phyloP scores from a whole-genome alignment of 2,329 filamentous ascomycete species.

The Eutypella sp. region DNA sequence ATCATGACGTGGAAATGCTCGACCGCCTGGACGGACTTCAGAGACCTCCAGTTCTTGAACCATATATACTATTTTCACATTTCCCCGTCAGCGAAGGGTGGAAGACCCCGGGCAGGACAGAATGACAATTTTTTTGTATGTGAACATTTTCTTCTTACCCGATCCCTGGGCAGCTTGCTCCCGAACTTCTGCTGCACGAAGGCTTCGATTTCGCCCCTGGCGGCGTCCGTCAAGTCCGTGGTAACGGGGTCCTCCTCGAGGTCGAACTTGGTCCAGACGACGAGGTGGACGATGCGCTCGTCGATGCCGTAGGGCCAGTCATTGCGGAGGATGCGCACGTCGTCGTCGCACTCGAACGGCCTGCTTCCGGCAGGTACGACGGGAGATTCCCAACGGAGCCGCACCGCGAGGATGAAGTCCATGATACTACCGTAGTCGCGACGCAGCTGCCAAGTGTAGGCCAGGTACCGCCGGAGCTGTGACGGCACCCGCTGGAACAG shows the following conservation, averaged over 20 bases:
- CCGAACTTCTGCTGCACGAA: conserved; percentile 68
- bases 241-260: conserved; percentile 63
- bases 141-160: no score
- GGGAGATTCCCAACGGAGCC: conserved; percentile 62
- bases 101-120: conserved; percentile 31
- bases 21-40: conserved; percentile 81
- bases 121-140: no score
- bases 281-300: conserved; percentile 70
- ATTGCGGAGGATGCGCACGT: conserved; percentile 75
- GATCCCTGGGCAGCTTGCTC: conserved; percentile 41
- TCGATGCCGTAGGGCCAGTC: conserved; percentile 95
- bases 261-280: conserved; percentile 89
- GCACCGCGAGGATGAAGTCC: conserved; percentile 66
- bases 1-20: conserved; percentile 97
- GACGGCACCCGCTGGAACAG: conserved; percentile 72
- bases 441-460: conserved; percentile 61
- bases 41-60: conserved; percentile 83
- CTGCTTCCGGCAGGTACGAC: conserved; percentile 25
- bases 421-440: conserved; percentile 70
- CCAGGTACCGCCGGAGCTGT: conserved; percentile 71
- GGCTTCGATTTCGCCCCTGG: conserved; percentile 60
- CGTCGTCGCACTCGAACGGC: conserved; percentile 45
- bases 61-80: conserved; percentile 53
- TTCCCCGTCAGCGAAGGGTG: background rate
- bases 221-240: conserved; percentile 61